Percentiles rank a stretch among this genome's conserved stretches.
Conservation (phyloP, 2,329 filamentous ascomycete genomes). For the Epichloe scottii region DNA sequence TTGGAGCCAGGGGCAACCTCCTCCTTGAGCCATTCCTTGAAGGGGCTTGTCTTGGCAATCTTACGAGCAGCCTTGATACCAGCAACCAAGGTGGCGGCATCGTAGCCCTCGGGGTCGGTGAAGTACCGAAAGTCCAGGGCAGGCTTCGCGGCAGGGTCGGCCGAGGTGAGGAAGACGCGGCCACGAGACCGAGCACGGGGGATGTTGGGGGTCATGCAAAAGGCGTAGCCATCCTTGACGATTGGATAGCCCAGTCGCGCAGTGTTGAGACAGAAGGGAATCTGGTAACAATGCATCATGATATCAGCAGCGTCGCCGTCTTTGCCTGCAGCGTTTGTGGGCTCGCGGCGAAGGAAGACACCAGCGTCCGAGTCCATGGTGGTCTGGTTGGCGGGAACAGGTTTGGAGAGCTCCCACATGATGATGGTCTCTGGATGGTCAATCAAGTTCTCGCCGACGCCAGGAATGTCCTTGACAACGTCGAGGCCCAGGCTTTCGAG, state of each 20-base stretch:
- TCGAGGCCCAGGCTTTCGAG: conserved; percentile 40
- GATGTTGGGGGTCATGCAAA: conserved; percentile 91
- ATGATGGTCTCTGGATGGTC: conserved; percentile 50
- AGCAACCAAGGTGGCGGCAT: conserved; percentile 67
- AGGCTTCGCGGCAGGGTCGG: conserved; percentile 65
- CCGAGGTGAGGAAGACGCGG: conserved; percentile 62
- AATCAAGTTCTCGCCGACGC: conserved; percentile 48
- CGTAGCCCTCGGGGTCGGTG: conserved; percentile 75
- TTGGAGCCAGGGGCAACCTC: conserved; percentile 69
- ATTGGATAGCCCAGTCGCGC: conserved; percentile 58
- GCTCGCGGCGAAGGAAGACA: conserved; percentile 73
- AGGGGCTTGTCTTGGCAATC: conserved; percentile 62
- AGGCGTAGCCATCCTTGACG: conserved; percentile 59
- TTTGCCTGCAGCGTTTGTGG: conserved; percentile 49
- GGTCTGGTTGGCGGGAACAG: conserved; percentile 64
- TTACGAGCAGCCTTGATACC: conserved; percentile 67
- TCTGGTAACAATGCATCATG: conserved; percentile 98
- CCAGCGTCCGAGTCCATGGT: conserved; percentile 87
- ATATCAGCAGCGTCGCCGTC: conserved; percentile 72
- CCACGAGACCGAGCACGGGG: conserved; percentile 70
- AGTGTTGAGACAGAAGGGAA: conserved; percentile 83
- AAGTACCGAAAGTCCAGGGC: conserved; percentile 84
- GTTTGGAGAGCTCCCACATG: conserved; percentile 67
- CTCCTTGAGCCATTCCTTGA: conserved; percentile 71
- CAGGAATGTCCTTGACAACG: conserved; percentile 44